Evolutionary conservation across 2,329 filamentous ascomycete species (phyloP).

Genomic region (Cercospora sp.): DNA sequence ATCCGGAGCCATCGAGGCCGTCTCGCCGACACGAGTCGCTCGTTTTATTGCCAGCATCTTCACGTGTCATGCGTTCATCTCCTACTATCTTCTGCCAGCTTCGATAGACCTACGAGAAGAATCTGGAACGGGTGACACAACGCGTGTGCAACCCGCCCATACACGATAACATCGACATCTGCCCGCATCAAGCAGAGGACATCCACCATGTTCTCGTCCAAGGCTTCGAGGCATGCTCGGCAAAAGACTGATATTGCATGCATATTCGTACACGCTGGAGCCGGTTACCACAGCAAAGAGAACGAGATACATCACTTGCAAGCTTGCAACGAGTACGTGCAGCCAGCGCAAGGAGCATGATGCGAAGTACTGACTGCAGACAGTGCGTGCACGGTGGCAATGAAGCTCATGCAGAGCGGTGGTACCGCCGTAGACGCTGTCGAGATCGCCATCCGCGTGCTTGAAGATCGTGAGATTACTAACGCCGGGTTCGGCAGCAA

Average conservation of each 20-base stretch:
- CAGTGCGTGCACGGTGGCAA: conserved; percentile 80
- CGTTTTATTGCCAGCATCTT: conserved; percentile 13
- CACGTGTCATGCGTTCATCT: conserved; percentile 13
- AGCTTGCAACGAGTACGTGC: conserved; percentile 83
- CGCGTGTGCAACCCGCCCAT: background rate
- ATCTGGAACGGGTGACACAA: background rate
- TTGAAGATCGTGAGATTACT: conserved; percentile 93
- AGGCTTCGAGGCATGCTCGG: conserved; percentile 23
- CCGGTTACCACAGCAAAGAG: conserved; percentile 84
- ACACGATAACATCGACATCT: conserved; percentile 12
- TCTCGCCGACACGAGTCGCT: conserved; percentile 7
- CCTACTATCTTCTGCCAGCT: conserved; percentile 3
- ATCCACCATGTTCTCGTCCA: conserved; percentile 39
- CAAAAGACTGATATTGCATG: conserved; percentile 59
- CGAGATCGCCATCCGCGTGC: conserved; percentile 79
- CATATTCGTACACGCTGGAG: conserved; percentile 94
- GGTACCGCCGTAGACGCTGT: conserved; percentile 83
- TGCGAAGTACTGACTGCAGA: conserved; percentile 24
- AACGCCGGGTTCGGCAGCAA: conserved; percentile 98
- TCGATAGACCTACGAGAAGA: conserved; percentile 16
- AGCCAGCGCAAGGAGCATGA: no score
- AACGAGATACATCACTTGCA: conserved; percentile 83
- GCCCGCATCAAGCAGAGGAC: conserved; percentile 11
- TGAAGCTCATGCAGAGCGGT: conserved; percentile 76
- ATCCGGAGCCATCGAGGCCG: background rate